Evolutionary conservation across 1,284 basidiomycete species (phyloP), one percentile per base, ranked within the genome.

Genomic region (Pascua sp.): DNA sequence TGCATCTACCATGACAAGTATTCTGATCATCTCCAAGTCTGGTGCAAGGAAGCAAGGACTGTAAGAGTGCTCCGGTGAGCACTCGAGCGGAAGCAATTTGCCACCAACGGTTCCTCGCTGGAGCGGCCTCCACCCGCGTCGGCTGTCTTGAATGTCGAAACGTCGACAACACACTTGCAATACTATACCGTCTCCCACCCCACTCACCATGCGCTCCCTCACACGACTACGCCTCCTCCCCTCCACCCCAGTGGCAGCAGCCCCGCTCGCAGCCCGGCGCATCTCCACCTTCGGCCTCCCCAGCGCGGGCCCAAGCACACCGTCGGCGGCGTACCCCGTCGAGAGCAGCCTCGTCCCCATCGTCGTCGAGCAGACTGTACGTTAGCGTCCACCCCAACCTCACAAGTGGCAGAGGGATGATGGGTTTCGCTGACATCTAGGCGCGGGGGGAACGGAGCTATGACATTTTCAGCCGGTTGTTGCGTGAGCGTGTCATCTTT

Each of bases 401-500:
- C n/a, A n/a, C n/a, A n/a, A n/a, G n/a, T n/a, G n/a, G n/a, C n/a
- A n/a, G n/a, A n/a, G n/a, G n/a, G n/a, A n/a, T n/a, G n/a, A n/a
- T n/a, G n/a, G n/a, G n/a, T n/a, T 53, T 9, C 13, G 24, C 24
- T 43, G 12, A 49, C 38, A 8, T 2, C 82, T 63, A 95, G 91
- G 91, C 89, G 38, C 83, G 91, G 70, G 92, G 92, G 8, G 92
- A 96, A 76, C 83, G 92, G 40, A 91, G 90, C 41, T 96, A 94
- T 78, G 92, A 96, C 73, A 94, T 96, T 53, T 96, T 91, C 77
- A 95, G 92, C 37, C 84, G 92, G 36, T 81, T 96, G 51, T 80
- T 96, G 51, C 82, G 90, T 62, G 92, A 96, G 72, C 84, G 93
- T 50, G 91, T 96, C 41, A 88, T 96, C 66, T 95, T 95, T 87